Base-by-base conservation (phyloP, 1,284 basidiomycete species). In the Taiwanofungus camphoratus region DNA sequence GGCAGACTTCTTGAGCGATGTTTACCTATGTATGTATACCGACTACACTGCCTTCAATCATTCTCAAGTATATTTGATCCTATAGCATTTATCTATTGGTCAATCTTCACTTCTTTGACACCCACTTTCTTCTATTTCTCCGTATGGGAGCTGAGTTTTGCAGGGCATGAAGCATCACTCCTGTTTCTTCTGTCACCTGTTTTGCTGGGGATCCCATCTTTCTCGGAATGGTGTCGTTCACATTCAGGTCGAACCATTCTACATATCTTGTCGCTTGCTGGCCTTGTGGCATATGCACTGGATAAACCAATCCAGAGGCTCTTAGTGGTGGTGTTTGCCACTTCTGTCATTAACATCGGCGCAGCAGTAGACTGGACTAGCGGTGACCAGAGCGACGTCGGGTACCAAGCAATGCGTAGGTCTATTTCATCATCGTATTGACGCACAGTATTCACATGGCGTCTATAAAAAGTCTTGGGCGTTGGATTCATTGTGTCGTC, bases 71-170 rank as follows among this genome's bases (percentile, higher is more conserved):
- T 30, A n/a, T 16, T 39, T 48, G n/a, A 42, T 11, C 15, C 46
- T 45, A 3, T 56, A 92, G 91, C 87, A 1, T 89, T 87, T 52
- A 73, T 87, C 13, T 92, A 87, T 60, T 95, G 92, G 91, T 89
- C 92, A 0, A 73, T 89, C 31, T 79, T 90, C 56, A 94, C 92
- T 1, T 79, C 82, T 1, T 75, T 96, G 16, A 79, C 86, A 7
- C 83, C 88, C 0, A 85, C 86, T 29, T 74, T 96, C 5, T 96
- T 95, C 68, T 96, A 93, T 65, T 93, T 90, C 68, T 91, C 87
- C 19, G 82, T 94, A 5, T 94, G 90, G 91, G 76, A 89, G 56
- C 79, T 94, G 15, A 87, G 82, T 36, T 71, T 85, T 38, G 74
- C 86, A n/a, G 87, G 88, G 2, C 77, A 82, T 23, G 88, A 92